Conservation (phyloP, 2,329 filamentous ascomycete genomes). For the Biscogniauxia marginata region DNA sequence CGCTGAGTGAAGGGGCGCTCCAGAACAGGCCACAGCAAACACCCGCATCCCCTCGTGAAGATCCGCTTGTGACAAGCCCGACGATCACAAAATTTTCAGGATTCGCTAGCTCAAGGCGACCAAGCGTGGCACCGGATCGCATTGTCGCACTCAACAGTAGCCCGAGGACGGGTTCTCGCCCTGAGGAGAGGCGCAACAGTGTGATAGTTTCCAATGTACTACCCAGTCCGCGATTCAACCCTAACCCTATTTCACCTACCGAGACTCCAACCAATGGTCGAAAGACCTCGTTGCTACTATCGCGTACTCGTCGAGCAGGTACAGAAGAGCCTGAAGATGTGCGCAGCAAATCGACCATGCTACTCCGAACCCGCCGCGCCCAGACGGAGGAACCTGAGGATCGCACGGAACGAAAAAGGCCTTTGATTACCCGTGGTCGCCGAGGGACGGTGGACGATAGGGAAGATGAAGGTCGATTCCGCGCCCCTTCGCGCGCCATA, state of each 20-base stretch:
- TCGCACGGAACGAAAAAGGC: conserved; percentile 35
- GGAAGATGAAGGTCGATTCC: conserved; percentile 49
- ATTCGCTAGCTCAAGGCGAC: conserved; percentile 39
- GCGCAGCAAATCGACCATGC: conserved; percentile 42
- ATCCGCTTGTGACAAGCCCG: conserved; percentile 41
- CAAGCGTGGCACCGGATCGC: conserved; percentile 39
- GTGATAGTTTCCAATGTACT: conserved; percentile 45
- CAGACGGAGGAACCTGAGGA: conserved; percentile 50
- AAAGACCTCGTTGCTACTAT: conserved; percentile 53
- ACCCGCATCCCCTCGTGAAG: conserved; percentile 26
- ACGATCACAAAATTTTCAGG: conserved; percentile 42
- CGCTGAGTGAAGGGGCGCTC: conserved; percentile 63
- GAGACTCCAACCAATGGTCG: conserved; percentile 41
- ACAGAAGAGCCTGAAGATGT: conserved; percentile 53
- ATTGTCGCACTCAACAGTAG: conserved; percentile 38
- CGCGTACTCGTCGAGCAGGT: conserved; percentile 45
- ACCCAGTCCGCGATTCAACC: conserved; percentile 42
- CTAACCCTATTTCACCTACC: conserved; percentile 38
- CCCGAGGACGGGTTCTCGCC: conserved; percentile 48
- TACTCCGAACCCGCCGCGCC: conserved; percentile 45
- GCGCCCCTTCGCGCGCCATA: conserved; percentile 57
- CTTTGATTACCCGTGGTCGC: conserved; percentile 45
- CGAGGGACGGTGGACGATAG: conserved; percentile 48
- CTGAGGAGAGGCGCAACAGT: conserved; percentile 53
- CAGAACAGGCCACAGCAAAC: conserved; percentile 35